phyloP scores from a whole-genome alignment of 2,329 filamentous ascomycete species.

The Alternaria solani region DNA sequence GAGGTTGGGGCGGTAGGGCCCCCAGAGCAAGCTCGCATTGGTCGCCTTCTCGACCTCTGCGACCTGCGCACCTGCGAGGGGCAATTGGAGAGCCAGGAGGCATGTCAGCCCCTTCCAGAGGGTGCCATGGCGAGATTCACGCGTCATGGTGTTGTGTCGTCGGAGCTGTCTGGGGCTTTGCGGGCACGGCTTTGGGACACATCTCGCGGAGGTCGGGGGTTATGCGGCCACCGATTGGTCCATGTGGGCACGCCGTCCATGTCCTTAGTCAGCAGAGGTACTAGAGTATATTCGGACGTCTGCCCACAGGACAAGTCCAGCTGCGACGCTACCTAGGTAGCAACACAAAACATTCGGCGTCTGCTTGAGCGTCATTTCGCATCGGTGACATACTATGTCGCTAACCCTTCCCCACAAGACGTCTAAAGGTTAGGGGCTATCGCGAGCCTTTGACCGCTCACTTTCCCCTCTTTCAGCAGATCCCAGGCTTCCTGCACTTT shows the following conservation, averaged over 20 bases:
- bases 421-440: too few relatives aligned
- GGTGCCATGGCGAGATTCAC: constrained; percentile 30
- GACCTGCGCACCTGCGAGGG: constrained; percentile 41
- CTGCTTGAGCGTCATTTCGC: too few relatives aligned
- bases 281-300: too few relatives aligned
- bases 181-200: constrained; percentile 34
- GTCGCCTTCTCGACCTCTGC: constrained; percentile 56
- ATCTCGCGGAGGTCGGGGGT: constrained; percentile 20
- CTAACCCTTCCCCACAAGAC: too few relatives aligned
- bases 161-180: constrained; percentile 14
- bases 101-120: constrained; percentile 33
- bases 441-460: too few relatives aligned
- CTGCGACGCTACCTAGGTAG: too few relatives aligned
- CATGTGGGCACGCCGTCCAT: not conserved
- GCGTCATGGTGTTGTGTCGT: constrained; percentile 32
- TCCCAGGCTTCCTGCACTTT: too few relatives aligned
- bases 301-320: too few relatives aligned
- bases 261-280: too few relatives aligned
- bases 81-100: constrained; percentile 34
- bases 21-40: constrained; percentile 93
- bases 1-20: constrained; percentile 90
- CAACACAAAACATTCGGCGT: too few relatives aligned
- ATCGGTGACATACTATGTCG: too few relatives aligned
- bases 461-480: too few relatives aligned
- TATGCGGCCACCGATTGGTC: constrained; percentile 30